phyloP scores from a whole-genome alignment of 768 basidiomycete genomes.

The Boletus reticuloceps region DNA sequence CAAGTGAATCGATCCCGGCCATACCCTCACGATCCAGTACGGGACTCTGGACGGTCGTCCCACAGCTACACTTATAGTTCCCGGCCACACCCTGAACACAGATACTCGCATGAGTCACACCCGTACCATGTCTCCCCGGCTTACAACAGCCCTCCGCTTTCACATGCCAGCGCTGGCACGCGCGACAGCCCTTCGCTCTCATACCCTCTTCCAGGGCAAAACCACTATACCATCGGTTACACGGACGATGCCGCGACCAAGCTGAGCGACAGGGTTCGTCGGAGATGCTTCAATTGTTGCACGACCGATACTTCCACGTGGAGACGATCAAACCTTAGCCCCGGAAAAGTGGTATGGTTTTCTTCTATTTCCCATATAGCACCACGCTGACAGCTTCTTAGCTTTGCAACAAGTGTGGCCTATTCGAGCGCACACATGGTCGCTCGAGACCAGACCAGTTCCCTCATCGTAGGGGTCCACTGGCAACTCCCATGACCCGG shows the following conservation, averaged over 20 bases:
- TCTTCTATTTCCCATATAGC: not conserved
- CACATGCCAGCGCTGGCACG: conserved; percentile 20
- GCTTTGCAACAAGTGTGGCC: conserved; percentile 66
- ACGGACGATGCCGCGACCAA: conserved; percentile 83
- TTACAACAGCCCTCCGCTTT: conserved; percentile 27
- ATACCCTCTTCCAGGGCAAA: conserved; percentile 40
- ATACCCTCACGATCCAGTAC: conserved; percentile 33
- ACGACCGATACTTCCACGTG: conserved; percentile 84
- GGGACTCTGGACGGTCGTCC: conserved; percentile 31
- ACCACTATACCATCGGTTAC: conserved; percentile 41
- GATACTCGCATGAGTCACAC: conserved; percentile 34
- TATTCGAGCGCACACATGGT: conserved; percentile 80
- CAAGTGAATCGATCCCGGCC: conserved; percentile 31
- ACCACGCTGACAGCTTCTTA: conserved; percentile 14
- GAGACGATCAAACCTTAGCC: conserved; percentile 72
- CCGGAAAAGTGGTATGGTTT: conserved; percentile 67
- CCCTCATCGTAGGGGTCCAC: conserved; percentile 73
- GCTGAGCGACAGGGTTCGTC: conserved; percentile 69
- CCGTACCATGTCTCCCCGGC: conserved; percentile 27
- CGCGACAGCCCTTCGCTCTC: conserved; percentile 29
- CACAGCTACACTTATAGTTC: conserved; percentile 34
- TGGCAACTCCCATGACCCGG: conserved; percentile 48
- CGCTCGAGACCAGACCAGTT: conserved; percentile 78
- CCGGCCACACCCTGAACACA: conserved; percentile 27
- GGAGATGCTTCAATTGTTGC: conserved; percentile 82